A percentile compares a stretch with the other conserved stretches of the same genome.
phyloP scores from a whole-genome alignment of 371 early-diverging fungal species.

The Rhizopus delemar region DNA sequence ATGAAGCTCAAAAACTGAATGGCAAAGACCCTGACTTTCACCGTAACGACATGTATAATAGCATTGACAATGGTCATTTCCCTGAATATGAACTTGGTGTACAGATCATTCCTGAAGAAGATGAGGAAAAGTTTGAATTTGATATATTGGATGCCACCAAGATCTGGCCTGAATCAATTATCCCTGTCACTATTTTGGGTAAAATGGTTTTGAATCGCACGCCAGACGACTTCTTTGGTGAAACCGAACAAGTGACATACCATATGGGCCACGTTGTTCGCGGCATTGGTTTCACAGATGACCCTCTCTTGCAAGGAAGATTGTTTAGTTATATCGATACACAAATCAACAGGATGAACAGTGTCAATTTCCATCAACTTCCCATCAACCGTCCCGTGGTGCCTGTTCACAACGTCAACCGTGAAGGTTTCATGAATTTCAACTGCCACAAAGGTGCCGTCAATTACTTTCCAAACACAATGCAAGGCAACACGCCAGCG shows the following conservation, averaged over 20 bases:
- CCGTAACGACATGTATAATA: constrained; percentile 47
- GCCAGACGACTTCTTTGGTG: constrained; percentile 57
- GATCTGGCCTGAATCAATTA: constrained; percentile 49
- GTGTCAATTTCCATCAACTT: constrained; percentile 51
- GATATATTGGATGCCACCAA: constrained; percentile 60
- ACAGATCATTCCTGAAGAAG: constrained; percentile 46
- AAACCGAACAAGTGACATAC: constrained; percentile 58
- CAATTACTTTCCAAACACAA: constrained; percentile 20
- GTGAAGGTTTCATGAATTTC: constrained; percentile 48
- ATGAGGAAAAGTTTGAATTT: constrained; percentile 49
- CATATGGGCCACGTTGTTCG: constrained; percentile 41
- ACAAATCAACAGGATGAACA: constrained; percentile 49
- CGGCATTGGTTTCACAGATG: constrained; percentile 54
- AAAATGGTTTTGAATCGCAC: constrained; percentile 54
- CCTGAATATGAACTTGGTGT: constrained; percentile 56
- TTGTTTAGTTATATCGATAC: constrained; percentile 57
- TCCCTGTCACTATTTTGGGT: constrained; percentile 50
- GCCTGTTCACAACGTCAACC: constrained; percentile 52
- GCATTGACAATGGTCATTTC: constrained; percentile 50
- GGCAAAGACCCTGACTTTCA: constrained; percentile 56
- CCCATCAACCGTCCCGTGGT: constrained; percentile 55
- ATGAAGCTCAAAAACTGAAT: constrained; percentile 53
- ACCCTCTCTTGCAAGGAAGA: constrained; percentile 59
- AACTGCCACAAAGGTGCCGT: constrained; percentile 21
- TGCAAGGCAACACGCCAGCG: constrained; percentile 24